Conservation (phyloP, 345 rosid species). For the Eucalyptus regnans region DNA sequence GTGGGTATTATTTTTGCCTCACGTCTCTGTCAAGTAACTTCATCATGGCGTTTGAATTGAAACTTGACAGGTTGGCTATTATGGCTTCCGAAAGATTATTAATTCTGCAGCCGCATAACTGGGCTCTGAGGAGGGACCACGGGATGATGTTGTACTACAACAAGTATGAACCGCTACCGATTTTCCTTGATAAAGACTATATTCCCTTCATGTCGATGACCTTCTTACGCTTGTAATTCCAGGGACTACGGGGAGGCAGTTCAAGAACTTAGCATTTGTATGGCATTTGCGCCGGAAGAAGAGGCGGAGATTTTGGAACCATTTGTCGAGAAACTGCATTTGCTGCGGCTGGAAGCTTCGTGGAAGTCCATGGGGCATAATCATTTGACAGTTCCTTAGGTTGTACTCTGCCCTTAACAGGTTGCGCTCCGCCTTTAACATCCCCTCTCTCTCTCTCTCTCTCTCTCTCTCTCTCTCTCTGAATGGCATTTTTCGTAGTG, state of each 20-base stretch:
- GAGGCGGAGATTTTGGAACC: conserved; percentile 51
- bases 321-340: conserved; percentile 76
- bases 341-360: conserved; percentile 56
- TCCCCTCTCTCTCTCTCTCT: neutral
- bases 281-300: conserved; percentile 81
- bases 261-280: conserved; percentile 88
- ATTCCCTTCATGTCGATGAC: neutral
- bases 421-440: neutral
- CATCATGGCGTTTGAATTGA: neutral
- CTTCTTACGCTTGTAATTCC: neutral
- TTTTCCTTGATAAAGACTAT: neutral
- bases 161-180: conserved; percentile 15
- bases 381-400: conserved; percentile 47
- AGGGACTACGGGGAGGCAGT: conserved; percentile 78
- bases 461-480: neutral
- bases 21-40: neutral
- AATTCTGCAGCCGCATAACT: conserved; percentile 81
- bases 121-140: conserved; percentile 78
- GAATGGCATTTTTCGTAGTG: neutral
- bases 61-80: conserved; percentile 55
- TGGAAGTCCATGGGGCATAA: conserved; percentile 57
- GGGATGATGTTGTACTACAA: conserved; percentile 86
- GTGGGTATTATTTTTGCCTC: neutral
- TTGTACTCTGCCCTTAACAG: neutral
- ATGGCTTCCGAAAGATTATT: conserved; percentile 80